Evolutionary conservation across 208 protist genomes (phyloP), one percentile per base, ranked within the genome.

Genomic region (Leishmania lainsoni): DNA sequence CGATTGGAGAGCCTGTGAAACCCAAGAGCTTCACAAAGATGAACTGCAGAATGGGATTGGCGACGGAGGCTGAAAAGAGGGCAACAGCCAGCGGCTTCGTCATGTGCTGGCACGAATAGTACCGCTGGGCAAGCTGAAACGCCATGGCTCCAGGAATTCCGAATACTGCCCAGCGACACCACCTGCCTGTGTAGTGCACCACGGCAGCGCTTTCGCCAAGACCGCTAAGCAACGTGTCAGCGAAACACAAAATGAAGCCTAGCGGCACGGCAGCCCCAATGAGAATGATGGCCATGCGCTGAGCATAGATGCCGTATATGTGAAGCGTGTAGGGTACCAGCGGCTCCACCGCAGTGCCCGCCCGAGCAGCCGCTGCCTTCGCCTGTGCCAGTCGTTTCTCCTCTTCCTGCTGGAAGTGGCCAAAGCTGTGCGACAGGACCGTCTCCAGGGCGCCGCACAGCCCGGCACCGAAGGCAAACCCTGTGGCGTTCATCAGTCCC

Each of bases 391-490:
- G 87, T 42, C 81, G 77, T 75, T 89, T 86, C 17, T 76, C 81
- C 81, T 89, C 70, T 49, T 89, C 70, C 17, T 52, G 82, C 72
- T 79, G 83, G 70, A 88, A 93, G 54, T 77, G 68, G 8, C 94
- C 94, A 51, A 93, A 97, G 65, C 86, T 89, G 82, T 97, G 94
- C 17, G 94, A 95, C 14, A 97, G 88, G 16, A 96, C 90, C 9
- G 94, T 97, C 84, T 97, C 92, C 6, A 97, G 81, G 16, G 94
- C 94, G 10, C 94, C 94, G 75, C 91, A 97, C 39, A 94, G 87
- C 14, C 94, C 94, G 3, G 94, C 92, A 59, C 91, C 90, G 81
- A 97, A 95, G 20, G 94, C 94, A 73, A 96, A 97, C 26, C 91
- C 94, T 39, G 94, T 97, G n/a, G 94, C 94, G 72, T 97, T 97